Evolutionary conservation across 345 rosid genomes (phyloP), one percentile per base, ranked within the genome.

Genomic region (Draba incana): DNA sequence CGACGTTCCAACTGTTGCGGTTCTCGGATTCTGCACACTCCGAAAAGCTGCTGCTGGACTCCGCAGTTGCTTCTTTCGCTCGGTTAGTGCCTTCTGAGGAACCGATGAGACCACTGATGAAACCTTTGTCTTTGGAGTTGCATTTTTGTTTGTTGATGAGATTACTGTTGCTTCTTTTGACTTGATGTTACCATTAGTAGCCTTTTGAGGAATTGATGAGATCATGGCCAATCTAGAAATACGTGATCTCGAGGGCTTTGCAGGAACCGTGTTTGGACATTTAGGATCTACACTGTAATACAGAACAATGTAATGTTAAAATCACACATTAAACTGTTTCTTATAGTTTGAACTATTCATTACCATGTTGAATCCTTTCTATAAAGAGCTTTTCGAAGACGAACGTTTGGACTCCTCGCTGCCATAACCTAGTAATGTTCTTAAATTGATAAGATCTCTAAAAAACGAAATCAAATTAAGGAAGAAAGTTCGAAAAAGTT

Each of bases 341-440:
- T 65, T 11, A 24, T 7, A n/a, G 25, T n/a, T 31, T 16, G 51
- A 67, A 37, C 24, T 25, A 24, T 16, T 9, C 47, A 56, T 16
- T 72, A 87, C 97, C 87, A 74, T 16, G 75, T 75, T 16, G 75
- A 30, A 30, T 85, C 84, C 24, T 75, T 84, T 75, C 78, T 74
- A 45, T 70, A 80, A 30, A 94, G 70, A 5, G 90, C 85, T 79
- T 70, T 89, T 20, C 86, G 76, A 58, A 87, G 86, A 50, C 88
- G 78, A 39, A 91, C 77, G 61, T 76, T 91, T 59, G 99, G 99
- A 78, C 99, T 94, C 64, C 99, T 86, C 5, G 99, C 97, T 59
- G 98, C 98, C 98, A 94, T 89, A 7, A 90, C 96, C 97, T 92
- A 39, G 71, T 69, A 42, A 39, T 24, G 64, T 68, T 62, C 16